These are phyloP conservation scores for Bretschneidera sinensis DNA, from an alignment of 345 rosid species.

Conservation along the genomic window DNA sequence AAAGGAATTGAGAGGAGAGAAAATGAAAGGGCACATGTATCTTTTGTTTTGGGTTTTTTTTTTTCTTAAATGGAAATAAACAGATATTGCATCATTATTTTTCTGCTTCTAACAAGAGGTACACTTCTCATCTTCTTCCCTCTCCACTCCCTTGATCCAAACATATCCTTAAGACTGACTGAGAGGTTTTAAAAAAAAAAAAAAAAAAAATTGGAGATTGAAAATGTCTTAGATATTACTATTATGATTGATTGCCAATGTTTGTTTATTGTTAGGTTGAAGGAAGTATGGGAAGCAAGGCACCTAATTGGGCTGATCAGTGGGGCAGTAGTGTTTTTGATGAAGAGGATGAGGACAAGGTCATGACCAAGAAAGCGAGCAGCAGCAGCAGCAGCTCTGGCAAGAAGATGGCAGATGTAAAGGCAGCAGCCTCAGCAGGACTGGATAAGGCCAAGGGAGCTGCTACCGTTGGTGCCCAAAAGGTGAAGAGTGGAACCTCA, in stretches of 20 bases:
- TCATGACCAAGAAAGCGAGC: not conserved
- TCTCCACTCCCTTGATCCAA: too few relatives aligned
- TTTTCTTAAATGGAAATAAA: too few relatives aligned
- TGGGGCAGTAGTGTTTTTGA: conserved; percentile 10
- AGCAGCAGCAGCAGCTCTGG: conserved; percentile 1
- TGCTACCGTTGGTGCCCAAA: conserved; percentile 16
- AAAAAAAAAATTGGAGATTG: not conserved
- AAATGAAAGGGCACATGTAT: too few relatives aligned
- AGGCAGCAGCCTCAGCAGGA: conserved; percentile 20
- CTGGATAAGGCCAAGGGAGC: conserved; percentile 21
- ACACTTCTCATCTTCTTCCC: too few relatives aligned
- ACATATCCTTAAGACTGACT: too few relatives aligned
- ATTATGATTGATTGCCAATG: too few relatives aligned
- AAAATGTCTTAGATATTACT: too few relatives aligned
- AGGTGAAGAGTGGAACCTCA: conserved; percentile 20
- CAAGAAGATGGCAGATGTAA: conserved; percentile 19
- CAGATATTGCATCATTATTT: too few relatives aligned
- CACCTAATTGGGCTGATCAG: conserved; percentile 22
- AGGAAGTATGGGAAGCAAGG: conserved; percentile 16
- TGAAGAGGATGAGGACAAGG: conserved; percentile 5
- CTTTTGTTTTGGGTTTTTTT: too few relatives aligned
- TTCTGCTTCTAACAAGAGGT: too few relatives aligned
- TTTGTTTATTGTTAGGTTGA: not conserved
- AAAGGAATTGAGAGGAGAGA: too few relatives aligned
- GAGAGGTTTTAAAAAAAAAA: too few relatives aligned